phyloP scores from a whole-genome alignment of 2,329 filamentous ascomycete genomes.

The Ceratocystis huliohia region DNA sequence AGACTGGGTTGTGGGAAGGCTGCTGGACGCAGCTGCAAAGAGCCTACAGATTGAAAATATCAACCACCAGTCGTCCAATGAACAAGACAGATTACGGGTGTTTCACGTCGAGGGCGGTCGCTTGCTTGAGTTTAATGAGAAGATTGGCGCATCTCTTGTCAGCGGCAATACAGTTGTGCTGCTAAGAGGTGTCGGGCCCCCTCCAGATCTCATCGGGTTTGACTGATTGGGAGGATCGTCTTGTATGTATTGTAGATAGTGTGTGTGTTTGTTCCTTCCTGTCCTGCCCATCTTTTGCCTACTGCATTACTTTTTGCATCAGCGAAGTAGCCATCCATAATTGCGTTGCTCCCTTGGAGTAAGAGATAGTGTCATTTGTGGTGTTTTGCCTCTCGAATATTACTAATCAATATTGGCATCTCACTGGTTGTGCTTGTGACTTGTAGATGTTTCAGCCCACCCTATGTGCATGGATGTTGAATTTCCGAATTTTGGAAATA shows the following conservation, averaged over 20 bases:
- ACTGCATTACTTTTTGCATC: neutral
- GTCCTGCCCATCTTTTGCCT: neutral
- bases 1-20: slow-evolving; percentile 80
- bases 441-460: neutral
- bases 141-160: slow-evolving; percentile 58
- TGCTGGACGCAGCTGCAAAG: slow-evolving; percentile 66
- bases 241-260: neutral
- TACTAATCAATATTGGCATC: neutral
- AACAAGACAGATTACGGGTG: slow-evolving; percentile 69
- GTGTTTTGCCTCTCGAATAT: neutral
- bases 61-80: slow-evolving; percentile 64
- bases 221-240: neutral
- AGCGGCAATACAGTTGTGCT: slow-evolving; percentile 86
- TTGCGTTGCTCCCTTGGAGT: neutral
- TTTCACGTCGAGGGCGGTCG: slow-evolving; percentile 89
- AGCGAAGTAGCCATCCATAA: neutral
- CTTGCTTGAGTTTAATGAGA: slow-evolving; percentile 76
- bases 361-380: neutral
- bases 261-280: neutral
- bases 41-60: slow-evolving; percentile 68
- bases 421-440: neutral
- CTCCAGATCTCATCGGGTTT: slow-evolving; percentile 57
- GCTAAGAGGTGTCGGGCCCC: slow-evolving; percentile 70
- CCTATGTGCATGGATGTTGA: neutral
- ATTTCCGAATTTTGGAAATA: neutral